Percentiles rank a stretch among this genome's conserved stretches.
Conservation (phyloP, 768 basidiomycete genomes). For the Suillus alpinus region DNA sequence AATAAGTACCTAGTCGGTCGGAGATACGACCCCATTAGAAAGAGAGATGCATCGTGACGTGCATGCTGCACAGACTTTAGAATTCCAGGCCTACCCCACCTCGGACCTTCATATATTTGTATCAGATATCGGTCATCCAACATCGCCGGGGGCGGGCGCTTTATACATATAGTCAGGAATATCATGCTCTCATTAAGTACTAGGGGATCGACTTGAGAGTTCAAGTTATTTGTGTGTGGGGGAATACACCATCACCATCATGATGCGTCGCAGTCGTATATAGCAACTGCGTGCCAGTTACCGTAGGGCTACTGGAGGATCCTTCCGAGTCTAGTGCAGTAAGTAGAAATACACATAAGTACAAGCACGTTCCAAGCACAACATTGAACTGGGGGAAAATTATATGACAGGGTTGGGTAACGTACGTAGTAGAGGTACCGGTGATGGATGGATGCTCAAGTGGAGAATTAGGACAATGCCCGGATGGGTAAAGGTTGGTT, state of each 20-base stretch:
- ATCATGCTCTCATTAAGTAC: background rate
- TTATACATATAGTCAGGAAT: background rate
- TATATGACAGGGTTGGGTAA: constrained; percentile 5
- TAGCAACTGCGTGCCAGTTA: constrained; percentile 1
- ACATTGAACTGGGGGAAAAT: background rate
- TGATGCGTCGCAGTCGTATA: background rate
- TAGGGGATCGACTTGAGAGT: background rate
- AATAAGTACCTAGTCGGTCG: background rate
- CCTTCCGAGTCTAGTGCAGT: constrained; percentile 16
- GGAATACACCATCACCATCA: background rate
- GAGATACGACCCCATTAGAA: background rate
- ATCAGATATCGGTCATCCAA: background rate
- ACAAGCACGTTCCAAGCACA: constrained; percentile 6
- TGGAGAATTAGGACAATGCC: background rate
- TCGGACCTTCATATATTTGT: background rate
- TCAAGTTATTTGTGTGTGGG: background rate
- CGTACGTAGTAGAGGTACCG: background rate
- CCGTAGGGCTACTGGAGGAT: constrained; percentile 5
- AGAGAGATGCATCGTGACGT: background rate
- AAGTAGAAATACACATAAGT: constrained; percentile 9
- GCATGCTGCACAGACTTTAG: background rate
- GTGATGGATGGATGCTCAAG: background rate
- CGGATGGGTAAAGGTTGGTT: background rate
- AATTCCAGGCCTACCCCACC: background rate
- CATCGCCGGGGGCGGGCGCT: background rate